Evolutionary conservation across 768 basidiomycete genomes (phyloP), one percentile per base, ranked within the genome.

Genomic region (Mycena pura): DNA sequence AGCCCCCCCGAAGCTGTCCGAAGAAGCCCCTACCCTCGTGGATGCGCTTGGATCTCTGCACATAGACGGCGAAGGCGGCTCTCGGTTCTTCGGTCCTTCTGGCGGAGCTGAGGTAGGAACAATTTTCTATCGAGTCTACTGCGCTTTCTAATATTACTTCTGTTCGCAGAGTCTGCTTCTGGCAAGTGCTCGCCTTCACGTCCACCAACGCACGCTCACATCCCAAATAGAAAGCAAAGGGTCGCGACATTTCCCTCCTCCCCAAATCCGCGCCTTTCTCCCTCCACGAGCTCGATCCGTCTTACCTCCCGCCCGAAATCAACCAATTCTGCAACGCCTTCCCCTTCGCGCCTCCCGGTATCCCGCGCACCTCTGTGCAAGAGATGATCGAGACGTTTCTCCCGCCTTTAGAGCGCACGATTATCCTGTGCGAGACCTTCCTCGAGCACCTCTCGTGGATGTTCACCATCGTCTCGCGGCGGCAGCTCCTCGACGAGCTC

Each of bases 371-470:
- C 17, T 64, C 75, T 7, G 74, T 82, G 11, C 79, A 77, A 64
- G 61, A 68, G 11, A 72, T 73, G 66, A 83, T 84, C 55, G 79
- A 82, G 68, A 70, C 75, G 1, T 81, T 79, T 63, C 74, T 85
- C 11, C 84, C 84, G 2, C 68, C 80, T 3, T 62, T 79, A 7
- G 72, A 78, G 45, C 77, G 77, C 31, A 79, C 82, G 15, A 76
- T 77, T 17, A 54, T 67, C 6, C 68, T 84, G 31, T 82, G 80
- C 64, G 78, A 84, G 39, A 80, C 76, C 1, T 83, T 83, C 60
- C 62, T 82, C 22, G 77, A 83, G 58, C 78, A 82, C 57, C 70
- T 81, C 32, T 80, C 82, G 15, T 84, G 82, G 82, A 81, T 82
- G 77, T 80, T 81, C 62, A 75, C 75, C 49, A 78, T 83, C 57